phyloP scores from a whole-genome alignment of 2,329 filamentous ascomycete species.

The Stachybotrys chartarum region DNA sequence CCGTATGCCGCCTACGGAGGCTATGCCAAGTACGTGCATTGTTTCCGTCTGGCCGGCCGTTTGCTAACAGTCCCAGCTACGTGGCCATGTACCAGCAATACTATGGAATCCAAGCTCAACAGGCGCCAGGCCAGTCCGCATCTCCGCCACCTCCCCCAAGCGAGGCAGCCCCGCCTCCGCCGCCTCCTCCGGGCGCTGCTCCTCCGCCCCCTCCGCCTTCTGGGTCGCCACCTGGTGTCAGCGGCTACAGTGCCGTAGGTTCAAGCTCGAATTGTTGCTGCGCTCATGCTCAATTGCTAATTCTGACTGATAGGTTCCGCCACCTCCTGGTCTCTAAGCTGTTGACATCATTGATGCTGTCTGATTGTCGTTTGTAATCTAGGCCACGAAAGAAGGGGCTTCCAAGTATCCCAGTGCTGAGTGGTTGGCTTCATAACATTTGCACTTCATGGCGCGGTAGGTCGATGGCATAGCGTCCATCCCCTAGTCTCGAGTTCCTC shows the following conservation, averaged over 20 bases:
- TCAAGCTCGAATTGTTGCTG: not conserved
- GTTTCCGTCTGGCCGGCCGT: not conserved
- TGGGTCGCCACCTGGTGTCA: conserved; percentile 42
- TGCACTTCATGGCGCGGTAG: too few species aligned
- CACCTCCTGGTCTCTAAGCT: conserved; percentile 44
- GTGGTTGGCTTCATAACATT: too few species aligned
- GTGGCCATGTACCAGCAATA: conserved; percentile 70
- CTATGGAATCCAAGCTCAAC: conserved; percentile 38
- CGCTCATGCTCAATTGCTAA: not conserved
- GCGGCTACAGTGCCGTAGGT: conserved; percentile 59
- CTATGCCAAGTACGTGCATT: conserved; percentile 59
- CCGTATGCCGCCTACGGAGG: conserved; percentile 90
- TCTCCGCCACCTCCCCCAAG: conserved; percentile 52
- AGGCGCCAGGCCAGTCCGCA: conserved; percentile 32
- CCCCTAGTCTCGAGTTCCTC: too few species aligned
- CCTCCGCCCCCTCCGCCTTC: conserved; percentile 45
- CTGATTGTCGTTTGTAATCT: too few species aligned
- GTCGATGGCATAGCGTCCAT: too few species aligned
- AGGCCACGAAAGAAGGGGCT: too few species aligned
- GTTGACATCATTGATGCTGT: not conserved
- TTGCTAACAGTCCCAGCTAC: conserved; percentile 35
- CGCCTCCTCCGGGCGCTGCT: conserved; percentile 46
- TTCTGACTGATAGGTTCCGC: conserved; percentile 36
- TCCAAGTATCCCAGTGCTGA: too few species aligned
- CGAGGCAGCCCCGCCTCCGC: conserved; percentile 57